Evolutionary conservation across 768 basidiomycete species (phyloP).

Genomic region (Xanthoconium stramineum): DNA sequence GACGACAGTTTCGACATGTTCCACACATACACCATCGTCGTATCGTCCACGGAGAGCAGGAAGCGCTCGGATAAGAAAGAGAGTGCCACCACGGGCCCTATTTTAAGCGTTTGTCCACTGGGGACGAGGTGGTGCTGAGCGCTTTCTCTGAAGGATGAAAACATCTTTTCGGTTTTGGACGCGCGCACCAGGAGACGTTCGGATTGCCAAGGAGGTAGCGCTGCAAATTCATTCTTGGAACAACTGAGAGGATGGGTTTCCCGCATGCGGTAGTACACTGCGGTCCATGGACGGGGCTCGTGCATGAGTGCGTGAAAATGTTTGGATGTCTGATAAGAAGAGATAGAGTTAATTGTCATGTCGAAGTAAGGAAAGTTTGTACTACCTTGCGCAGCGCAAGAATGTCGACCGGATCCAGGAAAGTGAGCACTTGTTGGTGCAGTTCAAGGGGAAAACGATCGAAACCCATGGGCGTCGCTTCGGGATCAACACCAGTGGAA

Average conservation of each 20-base stretch:
- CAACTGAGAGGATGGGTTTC: neutral
- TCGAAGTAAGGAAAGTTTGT: neutral
- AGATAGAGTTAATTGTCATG: neutral
- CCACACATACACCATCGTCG: conserved; percentile 14
- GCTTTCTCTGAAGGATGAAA: neutral
- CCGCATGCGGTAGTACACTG: neutral
- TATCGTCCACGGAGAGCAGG: conserved; percentile 7
- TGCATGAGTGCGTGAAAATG: neutral
- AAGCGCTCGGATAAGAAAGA: conserved; percentile 10
- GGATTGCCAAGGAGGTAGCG: neutral
- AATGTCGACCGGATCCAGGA: conserved; percentile 1
- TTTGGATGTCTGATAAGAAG: conserved; percentile 6
- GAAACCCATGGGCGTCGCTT: neutral
- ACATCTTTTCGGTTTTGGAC: conserved; percentile 1
- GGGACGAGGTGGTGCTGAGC: neutral
- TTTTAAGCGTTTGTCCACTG: neutral
- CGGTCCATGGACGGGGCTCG: conserved; percentile 1
- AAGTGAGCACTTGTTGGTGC: conserved; percentile 1
- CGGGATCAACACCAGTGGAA: neutral
- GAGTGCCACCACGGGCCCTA: neutral
- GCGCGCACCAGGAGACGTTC: conserved; percentile 10
- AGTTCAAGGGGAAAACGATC: conserved; percentile 2
- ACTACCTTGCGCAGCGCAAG: conserved; percentile 10
- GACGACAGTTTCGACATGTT: conserved; percentile 2
- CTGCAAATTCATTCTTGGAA: conserved; percentile 6